Percentiles rank a stretch among this genome's conserved stretches.
phyloP scores from a whole-genome alignment of 2,329 filamentous ascomycete genomes.

The Monosporascus sp. region DNA sequence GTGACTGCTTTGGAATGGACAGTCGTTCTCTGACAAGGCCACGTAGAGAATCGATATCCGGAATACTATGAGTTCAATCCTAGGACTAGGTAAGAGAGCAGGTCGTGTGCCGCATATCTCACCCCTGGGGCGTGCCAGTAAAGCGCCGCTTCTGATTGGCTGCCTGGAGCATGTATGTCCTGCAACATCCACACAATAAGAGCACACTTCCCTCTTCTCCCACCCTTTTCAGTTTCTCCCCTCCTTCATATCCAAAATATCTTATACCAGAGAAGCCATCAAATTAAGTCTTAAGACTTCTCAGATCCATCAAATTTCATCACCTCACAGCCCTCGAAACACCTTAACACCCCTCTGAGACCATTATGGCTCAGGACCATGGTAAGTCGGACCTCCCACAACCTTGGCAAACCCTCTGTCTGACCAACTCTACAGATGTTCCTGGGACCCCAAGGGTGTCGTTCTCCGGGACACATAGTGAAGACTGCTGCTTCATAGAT shows the following conservation, averaged over 20 bases:
- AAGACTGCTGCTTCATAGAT: not conserved
- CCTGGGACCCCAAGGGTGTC: not conserved
- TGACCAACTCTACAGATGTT: not conserved
- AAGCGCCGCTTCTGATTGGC: not conserved
- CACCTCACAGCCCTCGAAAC: constrained; percentile 7
- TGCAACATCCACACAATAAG: constrained; percentile 20
- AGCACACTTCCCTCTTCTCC: constrained; percentile 16
- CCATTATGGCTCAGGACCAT: not conserved
- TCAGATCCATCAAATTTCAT: constrained; percentile 12
- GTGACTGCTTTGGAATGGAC: too few species aligned
- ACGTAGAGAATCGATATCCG: too few species aligned
- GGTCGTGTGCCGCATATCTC: not conserved
- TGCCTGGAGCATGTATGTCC: not conserved
- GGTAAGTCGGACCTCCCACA: not conserved
- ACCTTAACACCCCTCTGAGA: not conserved
- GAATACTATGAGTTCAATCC: not conserved
- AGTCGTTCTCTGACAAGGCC: too few species aligned
- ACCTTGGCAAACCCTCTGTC: not conserved
- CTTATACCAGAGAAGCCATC: constrained; percentile 8
- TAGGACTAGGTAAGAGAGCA: not conserved
- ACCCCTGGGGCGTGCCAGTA: not conserved
- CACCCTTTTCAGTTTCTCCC: constrained; percentile 7
- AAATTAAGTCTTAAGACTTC: constrained; percentile 6
- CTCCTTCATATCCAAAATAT: constrained; percentile 9
- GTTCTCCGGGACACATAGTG: not conserved